These are phyloP conservation scores for Metschnikowia hibisci DNA, from an alignment of 805 yeast species.

Conservation along the genomic window DNA sequence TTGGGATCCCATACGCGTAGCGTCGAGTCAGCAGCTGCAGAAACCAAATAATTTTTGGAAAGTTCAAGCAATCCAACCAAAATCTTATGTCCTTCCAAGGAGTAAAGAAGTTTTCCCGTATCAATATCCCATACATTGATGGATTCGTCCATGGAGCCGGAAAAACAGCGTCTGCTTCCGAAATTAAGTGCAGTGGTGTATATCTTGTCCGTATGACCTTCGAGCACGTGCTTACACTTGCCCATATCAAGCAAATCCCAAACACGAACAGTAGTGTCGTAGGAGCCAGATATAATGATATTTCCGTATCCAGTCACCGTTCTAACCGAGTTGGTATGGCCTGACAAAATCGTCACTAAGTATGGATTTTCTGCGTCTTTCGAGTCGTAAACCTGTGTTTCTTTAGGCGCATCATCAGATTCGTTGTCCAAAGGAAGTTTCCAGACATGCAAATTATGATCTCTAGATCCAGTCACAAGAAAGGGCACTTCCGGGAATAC, in stretches of 20 bases:
- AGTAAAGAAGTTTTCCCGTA: constrained; percentile 64
- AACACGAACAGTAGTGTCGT: constrained; percentile 84
- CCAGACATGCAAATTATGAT: constrained; percentile 45
- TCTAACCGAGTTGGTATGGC: constrained; percentile 74
- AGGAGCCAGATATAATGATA: constrained; percentile 81
- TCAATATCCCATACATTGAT: constrained; percentile 87
- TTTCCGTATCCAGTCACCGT: constrained; percentile 85
- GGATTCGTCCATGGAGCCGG: constrained; percentile 88
- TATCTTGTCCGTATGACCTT: constrained; percentile 84
- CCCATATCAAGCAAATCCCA: constrained; percentile 79
- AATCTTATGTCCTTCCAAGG: constrained; percentile 83
- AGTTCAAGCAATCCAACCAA: constrained; percentile 84
- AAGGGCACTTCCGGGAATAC: constrained; percentile 62
- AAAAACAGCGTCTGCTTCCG: constrained; percentile 71
- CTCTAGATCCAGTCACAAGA: constrained; percentile 49
- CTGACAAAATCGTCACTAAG: constrained; percentile 28
- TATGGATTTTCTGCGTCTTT: constrained; percentile 28
- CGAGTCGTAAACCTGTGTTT: constrained; percentile 31
- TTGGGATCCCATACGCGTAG: constrained; percentile 91
- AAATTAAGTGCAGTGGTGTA: constrained; percentile 85
- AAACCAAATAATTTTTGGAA: constrained; percentile 70
- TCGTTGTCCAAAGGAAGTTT: constrained; percentile 52
- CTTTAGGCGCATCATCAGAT: constrained; percentile 31
- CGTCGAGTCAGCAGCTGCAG: constrained; percentile 95
- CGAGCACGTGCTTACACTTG: constrained; percentile 64